Evolutionary conservation across 805 yeast genomes (phyloP), one percentile per base, ranked within the genome.

Genomic region (Candida coquimbonensis): DNA sequence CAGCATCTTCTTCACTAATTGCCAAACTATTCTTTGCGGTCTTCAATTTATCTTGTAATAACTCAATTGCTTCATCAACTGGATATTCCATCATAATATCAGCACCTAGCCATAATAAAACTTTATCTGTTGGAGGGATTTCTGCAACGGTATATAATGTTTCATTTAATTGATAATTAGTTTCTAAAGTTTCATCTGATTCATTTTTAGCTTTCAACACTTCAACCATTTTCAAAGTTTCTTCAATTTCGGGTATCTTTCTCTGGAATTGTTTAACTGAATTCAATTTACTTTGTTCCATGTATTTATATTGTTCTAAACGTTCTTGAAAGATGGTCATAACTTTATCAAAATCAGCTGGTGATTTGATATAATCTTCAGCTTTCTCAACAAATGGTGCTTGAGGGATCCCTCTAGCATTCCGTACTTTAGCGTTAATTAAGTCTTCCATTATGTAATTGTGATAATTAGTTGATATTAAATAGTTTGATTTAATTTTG

Each of bases 11-110:
- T 53, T 86, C 79, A 34, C 95, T 83, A 38, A 73, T 69, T 24
- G 66, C 61, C 54, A 80, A 73, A 52, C 77, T 83, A 36, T 73
- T 68, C 53, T 75, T 68, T 14, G 95, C 89, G 32, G 77, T 76
- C 13, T 63, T 62, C 49, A 90, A 73, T 61, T 91, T 80, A 35
- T 73, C 72, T 12, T 69, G 59, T 46, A 93, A 68, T 54, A 93
- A 71, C 33, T 72, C 81, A 40, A 81, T 75, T 2, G 99, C 99
- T 63, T 93, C 99, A 35, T 77, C 85, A 25, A 88, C 69, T 13
- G 96, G 90, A 59, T 91, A 93, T 61, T 93, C 98, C 59, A 93
- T 72, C 98, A 93, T 91, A 9, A 91, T 90, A 55, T 89, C 96
- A 0, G 99, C 99, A 11, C 99, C 99, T n/a, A 93, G 73, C 99